These are phyloP conservation scores for Domatiomyces catenatus DNA, from an alignment of 2,329 filamentous ascomycete genomes.

Conservation along the genomic window DNA sequence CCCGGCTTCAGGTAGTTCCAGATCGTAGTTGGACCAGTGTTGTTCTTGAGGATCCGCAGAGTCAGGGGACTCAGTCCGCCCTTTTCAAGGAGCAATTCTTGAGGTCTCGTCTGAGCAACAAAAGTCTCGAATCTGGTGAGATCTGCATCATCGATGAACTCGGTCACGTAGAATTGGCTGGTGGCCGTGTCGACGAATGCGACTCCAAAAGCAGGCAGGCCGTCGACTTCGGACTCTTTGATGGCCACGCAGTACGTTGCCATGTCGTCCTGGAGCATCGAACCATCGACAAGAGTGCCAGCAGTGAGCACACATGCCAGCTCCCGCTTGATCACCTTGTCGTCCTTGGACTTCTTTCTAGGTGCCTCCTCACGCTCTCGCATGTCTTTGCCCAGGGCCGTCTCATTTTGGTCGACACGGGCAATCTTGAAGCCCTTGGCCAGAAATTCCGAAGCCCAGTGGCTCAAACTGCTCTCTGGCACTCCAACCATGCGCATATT, in stretches of 20 bases:
- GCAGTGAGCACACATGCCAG: slow-evolving; percentile 79
- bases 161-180: slow-evolving; percentile 82
- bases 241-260: slow-evolving; percentile 91
- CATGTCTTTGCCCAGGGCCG: slow-evolving; percentile 93
- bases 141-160: slow-evolving; percentile 82
- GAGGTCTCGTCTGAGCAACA: slow-evolving; percentile 76
- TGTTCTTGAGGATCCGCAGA: slow-evolving; percentile 87
- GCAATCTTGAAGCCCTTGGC: slow-evolving; percentile 97
- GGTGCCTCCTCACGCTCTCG: slow-evolving; percentile 61
- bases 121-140: slow-evolving; percentile 96
- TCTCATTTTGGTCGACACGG: slow-evolving; percentile 91
- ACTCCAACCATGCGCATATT: slow-evolving; percentile 99
- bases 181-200: slow-evolving; percentile 92
- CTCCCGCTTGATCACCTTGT: slow-evolving; percentile 87
- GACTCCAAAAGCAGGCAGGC: slow-evolving; percentile 71
- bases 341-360: slow-evolving; percentile 48
- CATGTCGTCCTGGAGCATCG: slow-evolving; percentile 97
- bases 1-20: slow-evolving; percentile 85
- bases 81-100: slow-evolving; percentile 81
- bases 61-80: slow-evolving; percentile 74
- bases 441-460: slow-evolving; percentile 97
- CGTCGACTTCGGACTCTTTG: slow-evolving; percentile 60
- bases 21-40: slow-evolving; percentile 77
- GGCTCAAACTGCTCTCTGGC: slow-evolving; percentile 83
- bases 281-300: slow-evolving; percentile 84